Conservation (phyloP, 495 filamentous ascomycete genomes). For the Sphaerosporella brunnea region DNA sequence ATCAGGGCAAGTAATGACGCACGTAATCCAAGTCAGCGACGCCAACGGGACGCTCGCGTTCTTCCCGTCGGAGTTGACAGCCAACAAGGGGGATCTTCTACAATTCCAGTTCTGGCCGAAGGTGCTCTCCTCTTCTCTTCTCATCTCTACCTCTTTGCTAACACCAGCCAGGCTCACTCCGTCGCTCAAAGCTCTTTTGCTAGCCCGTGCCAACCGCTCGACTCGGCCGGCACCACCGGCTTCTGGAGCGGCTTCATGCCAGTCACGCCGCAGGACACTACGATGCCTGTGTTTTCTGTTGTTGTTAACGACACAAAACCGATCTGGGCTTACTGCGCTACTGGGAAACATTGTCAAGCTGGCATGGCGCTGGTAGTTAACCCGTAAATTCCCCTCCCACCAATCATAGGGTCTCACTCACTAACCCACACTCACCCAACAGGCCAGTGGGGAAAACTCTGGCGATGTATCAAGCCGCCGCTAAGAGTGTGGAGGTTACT, state of each 20-base stretch:
- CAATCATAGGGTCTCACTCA: neutral
- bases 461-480: neutral
- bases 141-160: neutral
- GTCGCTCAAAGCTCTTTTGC: conserved; percentile 33
- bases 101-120: conserved; percentile 39
- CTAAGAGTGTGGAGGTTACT: neutral
- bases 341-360: conserved; percentile 31
- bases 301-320: conserved; percentile 31
- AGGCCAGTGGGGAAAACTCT: neutral
- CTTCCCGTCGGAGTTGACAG: conserved; percentile 24
- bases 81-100: conserved; percentile 31
- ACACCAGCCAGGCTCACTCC: conserved; percentile 28
- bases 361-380: conserved; percentile 38
- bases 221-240: conserved; percentile 22
- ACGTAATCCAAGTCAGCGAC: conserved; percentile 20
- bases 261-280: conserved; percentile 24
- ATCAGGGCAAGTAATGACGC: conserved; percentile 12
- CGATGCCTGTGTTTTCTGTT: conserved; percentile 30
- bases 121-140: conserved; percentile 1
- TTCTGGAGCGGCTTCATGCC: conserved; percentile 50
- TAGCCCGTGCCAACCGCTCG: conserved; percentile 29
- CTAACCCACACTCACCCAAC: neutral
- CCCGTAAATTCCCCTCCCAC: neutral
- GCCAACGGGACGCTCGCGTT: conserved; percentile 11
- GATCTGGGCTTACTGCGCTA: conserved; percentile 37